These are phyloP conservation scores for Dryas octopetala DNA, from an alignment of 306 rosid genomes.

Conservation along the genomic window DNA sequence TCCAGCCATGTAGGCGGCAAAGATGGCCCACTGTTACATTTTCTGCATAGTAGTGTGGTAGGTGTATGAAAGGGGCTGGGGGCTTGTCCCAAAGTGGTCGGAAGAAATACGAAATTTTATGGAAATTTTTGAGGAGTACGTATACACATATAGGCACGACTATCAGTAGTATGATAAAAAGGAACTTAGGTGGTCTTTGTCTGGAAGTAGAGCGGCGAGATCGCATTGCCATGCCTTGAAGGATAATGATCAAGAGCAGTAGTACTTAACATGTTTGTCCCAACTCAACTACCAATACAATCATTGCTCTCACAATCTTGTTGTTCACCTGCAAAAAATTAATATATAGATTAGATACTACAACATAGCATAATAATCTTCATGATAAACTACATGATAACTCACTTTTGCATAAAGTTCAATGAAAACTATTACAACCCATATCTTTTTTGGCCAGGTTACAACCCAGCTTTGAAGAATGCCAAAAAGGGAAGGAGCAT, in stretches of 20 bases:
- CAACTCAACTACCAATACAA: slow-evolving; percentile 29
- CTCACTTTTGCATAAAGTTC: background rate
- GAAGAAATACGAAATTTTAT: slow-evolving; percentile 66
- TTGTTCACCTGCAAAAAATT: slow-evolving; percentile 47
- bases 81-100: slow-evolving; percentile 93
- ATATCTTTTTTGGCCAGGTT: background rate
- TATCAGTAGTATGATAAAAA: slow-evolving; percentile 35
- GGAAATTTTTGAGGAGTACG: slow-evolving; percentile 44
- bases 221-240: slow-evolving; percentile 43
- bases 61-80: slow-evolving; percentile 51
- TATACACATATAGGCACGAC: slow-evolving; percentile 47
- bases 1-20: slow-evolving; percentile 85
- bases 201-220: slow-evolving; percentile 38
- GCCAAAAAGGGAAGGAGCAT: background rate
- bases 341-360: slow-evolving; percentile 25
- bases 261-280: slow-evolving; percentile 33
- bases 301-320: slow-evolving; percentile 32
- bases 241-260: slow-evolving; percentile 18
- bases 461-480: background rate
- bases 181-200: slow-evolving; percentile 42
- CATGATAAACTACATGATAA: background rate
- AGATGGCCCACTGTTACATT: slow-evolving; percentile 78
- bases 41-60: slow-evolving; percentile 90
- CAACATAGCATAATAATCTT: background rate
- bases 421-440: background rate